A percentile compares a stretch with the other conserved stretches of the same genome.
These are phyloP conservation scores for Phylloporus arenicola DNA, from an alignment of 768 basidiomycete species.

Conservation along the genomic window DNA sequence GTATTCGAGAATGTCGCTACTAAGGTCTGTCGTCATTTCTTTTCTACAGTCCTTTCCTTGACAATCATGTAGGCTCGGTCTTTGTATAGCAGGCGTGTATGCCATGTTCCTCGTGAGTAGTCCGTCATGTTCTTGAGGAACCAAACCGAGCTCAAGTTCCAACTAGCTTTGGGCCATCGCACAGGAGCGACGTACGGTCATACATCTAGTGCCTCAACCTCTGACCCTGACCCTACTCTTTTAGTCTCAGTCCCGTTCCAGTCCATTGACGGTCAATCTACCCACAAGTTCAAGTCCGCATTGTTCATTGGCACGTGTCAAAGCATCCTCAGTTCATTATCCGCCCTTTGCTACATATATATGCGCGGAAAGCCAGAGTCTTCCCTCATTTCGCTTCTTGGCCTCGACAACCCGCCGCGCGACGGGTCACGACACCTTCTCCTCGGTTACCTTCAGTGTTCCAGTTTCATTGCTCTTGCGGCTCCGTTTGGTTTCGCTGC, in stretches of 20 bases:
- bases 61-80: conserved; percentile 44
- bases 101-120: conserved; percentile 79
- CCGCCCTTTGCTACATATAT: conserved; percentile 72
- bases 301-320: conserved; percentile 84
- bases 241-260: conserved; percentile 82
- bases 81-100: conserved; percentile 87
- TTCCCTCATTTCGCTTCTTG: conserved; percentile 53
- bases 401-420: conserved; percentile 39
- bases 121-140: not conserved
- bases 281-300: conserved; percentile 78
- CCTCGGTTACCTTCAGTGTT: conserved; percentile 74
- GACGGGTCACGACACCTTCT: conserved; percentile 45
- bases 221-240: conserved; percentile 1
- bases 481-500: conserved; percentile 96
- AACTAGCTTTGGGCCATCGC: conserved; percentile 82
- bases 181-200: conserved; percentile 79
- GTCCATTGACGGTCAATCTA: conserved; percentile 53
- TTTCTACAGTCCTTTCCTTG: not conserved
- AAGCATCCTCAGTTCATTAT: conserved; percentile 69
- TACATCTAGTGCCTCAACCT: not conserved
- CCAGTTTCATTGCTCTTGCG: conserved; percentile 82
- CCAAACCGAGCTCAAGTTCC: conserved; percentile 5
- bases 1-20: conserved; percentile 19
- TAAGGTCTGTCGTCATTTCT: conserved; percentile 15
- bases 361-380: conserved; percentile 51